A percentile compares a stretch with the other conserved stretches of the same genome.
Conservation (phyloP, 805 yeast species). For the Saccharomycopsis capsularis region DNA sequence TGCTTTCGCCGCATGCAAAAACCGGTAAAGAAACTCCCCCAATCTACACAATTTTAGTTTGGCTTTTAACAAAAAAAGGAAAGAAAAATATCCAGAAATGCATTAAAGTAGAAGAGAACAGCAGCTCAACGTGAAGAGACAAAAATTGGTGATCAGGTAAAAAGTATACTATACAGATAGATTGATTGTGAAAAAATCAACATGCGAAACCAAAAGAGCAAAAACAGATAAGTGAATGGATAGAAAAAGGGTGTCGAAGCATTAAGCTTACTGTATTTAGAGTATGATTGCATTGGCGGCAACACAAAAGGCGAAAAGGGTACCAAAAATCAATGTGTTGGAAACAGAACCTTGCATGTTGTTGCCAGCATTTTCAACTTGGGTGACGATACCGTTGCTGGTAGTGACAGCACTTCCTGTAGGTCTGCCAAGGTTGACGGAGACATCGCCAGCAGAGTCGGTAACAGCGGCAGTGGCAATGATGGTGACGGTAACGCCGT, state of each 20-base stretch:
- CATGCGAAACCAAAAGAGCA: no score
- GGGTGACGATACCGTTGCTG: slow-evolving; percentile 13
- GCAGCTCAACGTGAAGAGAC: no score
- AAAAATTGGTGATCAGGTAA: no score
- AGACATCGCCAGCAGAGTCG: slow-evolving; percentile 8
- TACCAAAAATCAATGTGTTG: slow-evolving; percentile 1
- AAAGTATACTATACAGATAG: no score
- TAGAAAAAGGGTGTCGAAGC: background rate
- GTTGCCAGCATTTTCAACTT: slow-evolving; percentile 11
- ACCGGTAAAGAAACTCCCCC: no score
- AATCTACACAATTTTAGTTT: no score
- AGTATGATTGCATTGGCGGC: background rate
- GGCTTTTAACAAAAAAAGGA: no score
- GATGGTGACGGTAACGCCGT: slow-evolving; percentile 21
- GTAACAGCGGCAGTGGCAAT: slow-evolving; percentile 19
- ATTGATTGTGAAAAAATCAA: no score
- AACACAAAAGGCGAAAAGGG: background rate
- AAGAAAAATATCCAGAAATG: no score
- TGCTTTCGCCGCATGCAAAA: no score
- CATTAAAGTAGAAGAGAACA: no score
- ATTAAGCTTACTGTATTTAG: background rate
- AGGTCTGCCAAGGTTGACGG: slow-evolving; percentile 2
- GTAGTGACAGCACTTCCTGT: slow-evolving; percentile 7
- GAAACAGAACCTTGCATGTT: background rate
- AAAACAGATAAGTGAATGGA: background rate